Percentiles rank a stretch among this genome's conserved stretches.
Evolutionary conservation across 2,329 filamentous ascomycete species (phyloP).

Genomic region (Cladosporium halotolerans): DNA sequence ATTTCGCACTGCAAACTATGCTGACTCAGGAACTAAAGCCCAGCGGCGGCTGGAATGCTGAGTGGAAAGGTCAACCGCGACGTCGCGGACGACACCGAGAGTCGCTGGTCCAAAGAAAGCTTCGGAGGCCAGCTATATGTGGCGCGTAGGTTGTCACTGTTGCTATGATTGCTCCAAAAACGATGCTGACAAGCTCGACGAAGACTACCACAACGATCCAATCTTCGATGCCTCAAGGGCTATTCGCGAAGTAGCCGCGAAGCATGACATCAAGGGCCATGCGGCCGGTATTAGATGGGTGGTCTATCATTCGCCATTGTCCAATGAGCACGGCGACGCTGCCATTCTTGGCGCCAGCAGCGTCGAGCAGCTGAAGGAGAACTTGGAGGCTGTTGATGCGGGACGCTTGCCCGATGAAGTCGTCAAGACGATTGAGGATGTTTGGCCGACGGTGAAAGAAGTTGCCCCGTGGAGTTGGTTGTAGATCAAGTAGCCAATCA

Average conservation of each 20-base stretch:
- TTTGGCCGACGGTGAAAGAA: slow-evolving; percentile 24
- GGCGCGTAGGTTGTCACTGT: neutral
- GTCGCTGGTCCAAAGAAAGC: slow-evolving; percentile 4
- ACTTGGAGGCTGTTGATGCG: slow-evolving; percentile 35
- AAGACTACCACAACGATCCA: neutral
- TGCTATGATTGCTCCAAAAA: neutral
- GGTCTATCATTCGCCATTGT: slow-evolving; percentile 37
- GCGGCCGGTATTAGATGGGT: slow-evolving; percentile 44
- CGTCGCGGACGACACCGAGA: neutral
- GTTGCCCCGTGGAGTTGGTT: slow-evolving; percentile 3
- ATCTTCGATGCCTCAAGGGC: slow-evolving; percentile 5
- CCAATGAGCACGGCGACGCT: slow-evolving; percentile 28
- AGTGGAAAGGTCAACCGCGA: slow-evolving; percentile 4
- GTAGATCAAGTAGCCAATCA: neutral
- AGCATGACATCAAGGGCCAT: slow-evolving; percentile 6
- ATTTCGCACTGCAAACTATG: neutral
- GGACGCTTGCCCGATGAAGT: slow-evolving; percentile 36
- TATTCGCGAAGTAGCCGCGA: neutral
- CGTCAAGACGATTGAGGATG: slow-evolving; percentile 33
- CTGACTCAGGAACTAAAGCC: neutral
- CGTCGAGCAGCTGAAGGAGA: slow-evolving; percentile 34
- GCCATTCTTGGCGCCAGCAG: slow-evolving; percentile 37
- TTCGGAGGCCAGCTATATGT: slow-evolving; percentile 3
- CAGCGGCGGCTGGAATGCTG: slow-evolving; percentile 3
- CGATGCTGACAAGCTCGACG: neutral